These are phyloP conservation scores for Berkeleyomyces basicola DNA, from an alignment of 2,329 filamentous ascomycete species.

Conservation along the genomic window DNA sequence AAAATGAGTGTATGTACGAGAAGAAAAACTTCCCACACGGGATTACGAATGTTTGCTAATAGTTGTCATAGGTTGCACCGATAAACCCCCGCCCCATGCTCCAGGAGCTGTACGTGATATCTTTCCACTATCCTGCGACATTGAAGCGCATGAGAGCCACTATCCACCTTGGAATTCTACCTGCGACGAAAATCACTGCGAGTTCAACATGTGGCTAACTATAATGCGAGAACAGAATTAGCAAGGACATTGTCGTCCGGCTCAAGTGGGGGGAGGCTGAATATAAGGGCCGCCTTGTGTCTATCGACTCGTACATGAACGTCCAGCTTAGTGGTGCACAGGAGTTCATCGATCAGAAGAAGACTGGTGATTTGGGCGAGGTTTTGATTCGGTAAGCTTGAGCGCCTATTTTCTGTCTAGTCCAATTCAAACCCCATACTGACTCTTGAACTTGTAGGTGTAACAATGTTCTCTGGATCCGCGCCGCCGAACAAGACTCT, in stretches of 20 bases:
- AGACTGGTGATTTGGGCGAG: constrained; percentile 69
- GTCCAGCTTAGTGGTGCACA: constrained; percentile 80
- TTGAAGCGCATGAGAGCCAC: background rate
- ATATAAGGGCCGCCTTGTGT: constrained; percentile 86
- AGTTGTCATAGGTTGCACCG: constrained; percentile 49
- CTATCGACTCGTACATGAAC: constrained; percentile 98
- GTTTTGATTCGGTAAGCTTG: constrained; percentile 66
- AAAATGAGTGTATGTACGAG: constrained; percentile 11
- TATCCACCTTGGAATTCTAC: background rate
- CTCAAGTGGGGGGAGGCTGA: constrained; percentile 98
- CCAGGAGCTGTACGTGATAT: constrained; percentile 58
- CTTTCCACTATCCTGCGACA: background rate
- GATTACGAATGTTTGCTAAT: background rate
- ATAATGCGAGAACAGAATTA: constrained; percentile 41
- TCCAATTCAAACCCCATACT: background rate
- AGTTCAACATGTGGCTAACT: background rate
- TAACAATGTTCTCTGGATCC: constrained; percentile 96
- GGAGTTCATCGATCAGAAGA: constrained; percentile 81
- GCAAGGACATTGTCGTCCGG: constrained; percentile 78
- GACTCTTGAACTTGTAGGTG: constrained; percentile 35
- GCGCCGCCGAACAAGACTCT: constrained; percentile 33
- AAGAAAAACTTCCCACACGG: too few relatives aligned
- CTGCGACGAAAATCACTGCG: constrained; percentile 2
- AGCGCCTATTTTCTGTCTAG: background rate
- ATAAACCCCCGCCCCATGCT: constrained; percentile 95